Evolutionary conservation across 108 stramenopile genomes (phyloP).

Genomic region (Cyclotella baltica): DNA sequence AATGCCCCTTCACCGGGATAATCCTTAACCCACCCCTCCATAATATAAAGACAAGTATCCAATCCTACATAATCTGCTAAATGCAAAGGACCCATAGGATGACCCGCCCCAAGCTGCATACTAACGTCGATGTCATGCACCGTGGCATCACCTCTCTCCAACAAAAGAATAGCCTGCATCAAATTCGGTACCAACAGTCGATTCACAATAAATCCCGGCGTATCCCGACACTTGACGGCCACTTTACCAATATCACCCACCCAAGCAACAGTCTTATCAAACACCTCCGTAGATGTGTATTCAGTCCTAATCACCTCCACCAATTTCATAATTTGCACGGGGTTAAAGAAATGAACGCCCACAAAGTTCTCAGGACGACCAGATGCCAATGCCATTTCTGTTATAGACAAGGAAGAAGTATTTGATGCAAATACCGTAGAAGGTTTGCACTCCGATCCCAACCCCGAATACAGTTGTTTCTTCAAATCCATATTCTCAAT

Average conservation of each 20-base stretch:
- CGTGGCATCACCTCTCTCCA: conserved; percentile 94
- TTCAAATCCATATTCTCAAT: conserved; percentile 96
- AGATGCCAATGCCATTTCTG: conserved; percentile 91
- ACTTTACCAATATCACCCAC: conserved; percentile 90
- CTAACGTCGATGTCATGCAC: conserved; percentile 94
- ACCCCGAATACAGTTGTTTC: conserved; percentile 77
- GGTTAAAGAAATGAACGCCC: conserved; percentile 99
- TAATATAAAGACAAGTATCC: conserved; percentile 92
- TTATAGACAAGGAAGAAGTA: conserved; percentile 90
- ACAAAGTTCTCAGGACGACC: conserved; percentile 93
- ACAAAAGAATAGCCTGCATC: conserved; percentile 92
- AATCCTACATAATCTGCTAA: conserved; percentile 97
- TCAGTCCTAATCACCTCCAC: conserved; percentile 96
- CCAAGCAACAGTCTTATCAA: conserved; percentile 83
- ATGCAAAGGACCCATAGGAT: conserved; percentile 97
- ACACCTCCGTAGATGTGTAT: conserved; percentile 85
- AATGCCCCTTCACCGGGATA: conserved; percentile 93
- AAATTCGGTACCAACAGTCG: conserved; percentile 92
- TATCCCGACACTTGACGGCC: conserved; percentile 93
- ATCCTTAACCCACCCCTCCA: conserved; percentile 66
- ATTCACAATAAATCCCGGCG: conserved; percentile 99
- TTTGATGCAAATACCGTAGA: conserved; percentile 95
- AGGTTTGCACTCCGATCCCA: conserved; percentile 82
- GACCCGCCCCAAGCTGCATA: conserved; percentile 98
- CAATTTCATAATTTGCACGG: conserved; percentile 97